phyloP scores from a whole-genome alignment of 2,329 filamentous ascomycete species.

The Sphaerostilbella broomeana region DNA sequence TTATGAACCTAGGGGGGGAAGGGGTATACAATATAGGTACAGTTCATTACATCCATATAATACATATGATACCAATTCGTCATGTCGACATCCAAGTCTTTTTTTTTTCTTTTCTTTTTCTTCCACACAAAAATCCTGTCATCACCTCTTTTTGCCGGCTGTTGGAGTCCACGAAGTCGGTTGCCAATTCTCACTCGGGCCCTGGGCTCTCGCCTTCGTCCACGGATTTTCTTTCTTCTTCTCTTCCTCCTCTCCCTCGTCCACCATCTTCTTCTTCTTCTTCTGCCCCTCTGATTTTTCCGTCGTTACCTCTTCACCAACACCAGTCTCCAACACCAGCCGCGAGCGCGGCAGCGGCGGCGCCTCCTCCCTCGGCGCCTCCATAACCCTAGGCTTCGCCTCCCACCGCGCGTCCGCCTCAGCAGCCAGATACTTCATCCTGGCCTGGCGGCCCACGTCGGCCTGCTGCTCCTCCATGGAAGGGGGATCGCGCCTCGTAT shows the following conservation, averaged over 20 bases:
- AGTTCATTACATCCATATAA: background rate
- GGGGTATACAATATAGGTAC: no score
- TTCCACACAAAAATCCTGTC: background rate
- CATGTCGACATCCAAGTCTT: no score
- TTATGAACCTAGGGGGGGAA: no score
- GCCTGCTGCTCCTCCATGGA: conserved; percentile 49
- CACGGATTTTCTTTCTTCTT: conserved; percentile 45
- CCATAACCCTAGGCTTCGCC: conserved; percentile 47
- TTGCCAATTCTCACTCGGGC: conserved; percentile 60
- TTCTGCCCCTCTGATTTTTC: background rate
- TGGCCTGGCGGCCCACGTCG: conserved; percentile 46
- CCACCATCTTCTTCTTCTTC: conserved; percentile 3
- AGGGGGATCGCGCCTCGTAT: conserved; percentile 50
- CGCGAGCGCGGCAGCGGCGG: conserved; percentile 20
- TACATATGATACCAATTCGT: background rate
- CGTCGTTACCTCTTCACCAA: background rate
- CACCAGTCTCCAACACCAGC: background rate
- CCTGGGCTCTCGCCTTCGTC: conserved; percentile 41
- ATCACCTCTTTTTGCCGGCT: conserved; percentile 25
- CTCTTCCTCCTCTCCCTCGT: conserved; percentile 7
- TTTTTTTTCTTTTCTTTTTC: background rate
- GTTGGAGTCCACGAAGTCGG: conserved; percentile 55
- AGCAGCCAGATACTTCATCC: conserved; percentile 50
- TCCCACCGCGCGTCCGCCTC: conserved; percentile 59
- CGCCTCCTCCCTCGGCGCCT: conserved; percentile 24